Conservation (phyloP, 78 protist species). For the Cavenderia fasciculata region DNA sequence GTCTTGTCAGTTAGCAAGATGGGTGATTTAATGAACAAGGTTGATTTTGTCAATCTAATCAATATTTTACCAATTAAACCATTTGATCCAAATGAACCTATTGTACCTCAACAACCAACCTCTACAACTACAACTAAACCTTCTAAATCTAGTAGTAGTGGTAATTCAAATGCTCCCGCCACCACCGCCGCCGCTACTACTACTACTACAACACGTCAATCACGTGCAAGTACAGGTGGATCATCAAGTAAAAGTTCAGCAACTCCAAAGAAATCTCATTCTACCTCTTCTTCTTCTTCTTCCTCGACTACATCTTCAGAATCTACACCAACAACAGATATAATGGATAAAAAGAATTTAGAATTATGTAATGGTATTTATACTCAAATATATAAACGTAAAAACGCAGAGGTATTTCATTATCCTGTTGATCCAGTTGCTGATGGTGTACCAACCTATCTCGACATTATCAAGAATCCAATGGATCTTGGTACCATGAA, state of each 20-base stretch:
- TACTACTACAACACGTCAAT: not conserved
- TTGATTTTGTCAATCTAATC: slow-evolving; percentile 18
- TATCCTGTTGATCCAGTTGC: slow-evolving; percentile 93
- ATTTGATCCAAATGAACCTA: not conserved
- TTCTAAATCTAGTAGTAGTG: not conserved
- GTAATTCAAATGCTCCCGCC: not conserved
- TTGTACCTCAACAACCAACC: not conserved
- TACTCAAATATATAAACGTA: not conserved
- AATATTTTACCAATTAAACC: not conserved
- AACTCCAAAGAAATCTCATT: not conserved
- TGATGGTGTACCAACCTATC: slow-evolving; percentile 88
- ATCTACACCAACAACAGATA: slow-evolving; percentile 7
- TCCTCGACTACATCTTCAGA: slow-evolving; percentile 8
- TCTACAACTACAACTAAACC: not conserved
- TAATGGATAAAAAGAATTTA: slow-evolving; percentile 48
- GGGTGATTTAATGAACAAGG: not conserved
- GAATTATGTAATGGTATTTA: slow-evolving; percentile 6
- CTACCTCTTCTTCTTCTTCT: not conserved
- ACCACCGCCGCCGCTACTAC: not conserved
- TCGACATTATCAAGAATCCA: slow-evolving; percentile 86
- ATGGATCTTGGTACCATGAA: slow-evolving; percentile 87
- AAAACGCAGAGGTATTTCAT: slow-evolving; percentile 55
- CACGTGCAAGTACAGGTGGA: not conserved
- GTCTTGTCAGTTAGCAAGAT: not conserved
- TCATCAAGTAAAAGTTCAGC: not conserved